Conservation (phyloP, 2,329 filamentous ascomycete genomes). For the Fusarium miscanthi region DNA sequence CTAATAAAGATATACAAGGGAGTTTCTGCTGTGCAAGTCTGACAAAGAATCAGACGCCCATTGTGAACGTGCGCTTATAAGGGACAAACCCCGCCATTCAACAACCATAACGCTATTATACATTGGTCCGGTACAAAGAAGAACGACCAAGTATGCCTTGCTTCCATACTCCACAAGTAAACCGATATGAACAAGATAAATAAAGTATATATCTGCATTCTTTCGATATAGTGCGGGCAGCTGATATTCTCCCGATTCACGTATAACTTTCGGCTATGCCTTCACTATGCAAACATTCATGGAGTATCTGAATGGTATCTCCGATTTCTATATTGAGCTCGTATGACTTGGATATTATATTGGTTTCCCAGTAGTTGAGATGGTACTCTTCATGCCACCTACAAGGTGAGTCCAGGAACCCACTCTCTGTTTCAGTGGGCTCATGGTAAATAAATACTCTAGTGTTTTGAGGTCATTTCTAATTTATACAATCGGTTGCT, state of each 20-base stretch:
- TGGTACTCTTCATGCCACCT: neutral
- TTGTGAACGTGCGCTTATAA: neutral
- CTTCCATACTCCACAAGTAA: neutral
- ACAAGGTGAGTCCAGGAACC: neutral
- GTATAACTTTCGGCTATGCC: neutral
- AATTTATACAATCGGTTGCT: neutral
- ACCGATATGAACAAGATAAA: neutral
- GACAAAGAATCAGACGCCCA: neutral
- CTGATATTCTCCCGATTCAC: neutral
- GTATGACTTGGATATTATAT: neutral
- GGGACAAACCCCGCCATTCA: neutral
- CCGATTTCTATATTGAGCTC: neutral
- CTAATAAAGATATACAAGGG: neutral
- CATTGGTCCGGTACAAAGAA: neutral
- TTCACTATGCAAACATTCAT: neutral
- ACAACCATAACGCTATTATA: neutral
- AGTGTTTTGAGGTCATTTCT: neutral
- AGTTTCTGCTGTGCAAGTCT: neutral
- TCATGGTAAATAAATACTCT: neutral
- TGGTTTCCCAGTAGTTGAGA: neutral
- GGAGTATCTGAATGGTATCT: neutral
- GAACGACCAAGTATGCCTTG: neutral
- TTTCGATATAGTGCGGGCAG: neutral
- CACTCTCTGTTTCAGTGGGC: neutral
- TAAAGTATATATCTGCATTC: neutral